These are phyloP conservation scores for Bryum argenteum DNA, from an alignment of 225 moss, liverwort and hornwort species.

Conservation along the genomic window DNA sequence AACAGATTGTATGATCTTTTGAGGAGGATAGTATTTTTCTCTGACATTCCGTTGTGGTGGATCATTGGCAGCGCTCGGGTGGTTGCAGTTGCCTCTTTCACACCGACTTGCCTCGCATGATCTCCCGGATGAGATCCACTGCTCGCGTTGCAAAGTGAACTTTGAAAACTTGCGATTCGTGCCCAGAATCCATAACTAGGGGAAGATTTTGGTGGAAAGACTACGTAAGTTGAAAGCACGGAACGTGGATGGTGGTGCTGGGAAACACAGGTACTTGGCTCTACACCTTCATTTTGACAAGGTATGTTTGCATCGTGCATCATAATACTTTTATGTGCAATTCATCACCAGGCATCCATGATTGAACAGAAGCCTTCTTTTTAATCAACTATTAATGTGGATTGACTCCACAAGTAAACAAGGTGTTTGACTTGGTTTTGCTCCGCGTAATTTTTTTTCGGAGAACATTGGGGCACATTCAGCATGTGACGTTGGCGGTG, in stretches of 20 bases:
- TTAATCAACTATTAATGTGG: too few species aligned
- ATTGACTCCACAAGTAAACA: too few species aligned
- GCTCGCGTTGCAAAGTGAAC: constrained; percentile 83
- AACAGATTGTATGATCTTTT: constrained; percentile 6
- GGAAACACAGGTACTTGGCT: constrained; percentile 59
- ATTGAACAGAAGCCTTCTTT: constrained; percentile 12
- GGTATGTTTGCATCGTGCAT: constrained; percentile 38
- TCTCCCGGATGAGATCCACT: constrained; percentile 74
- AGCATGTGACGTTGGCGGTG: constrained; percentile 94
- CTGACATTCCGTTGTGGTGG: constrained; percentile 17
- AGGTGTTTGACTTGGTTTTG: constrained; percentile 12
- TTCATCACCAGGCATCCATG: not conserved
- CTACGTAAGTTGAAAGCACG: constrained; percentile 48
- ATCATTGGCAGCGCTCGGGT: constrained; percentile 67
- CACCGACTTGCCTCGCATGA: constrained; percentile 86
- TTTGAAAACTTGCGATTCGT: constrained; percentile 88
- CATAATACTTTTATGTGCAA: not conserved
- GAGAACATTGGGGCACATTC: constrained; percentile 99
- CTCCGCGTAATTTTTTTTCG: constrained; percentile 29
- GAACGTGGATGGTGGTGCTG: constrained; percentile 33
- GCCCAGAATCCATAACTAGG: constrained; percentile 58
- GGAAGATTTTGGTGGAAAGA: constrained; percentile 71
- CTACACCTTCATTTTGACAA: constrained; percentile 95
- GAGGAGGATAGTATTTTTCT: constrained; percentile 1
- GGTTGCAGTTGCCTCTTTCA: constrained; percentile 90